These are phyloP conservation scores for Kodamaea sagamina DNA, from an alignment of 805 yeast genomes.

Conservation along the genomic window DNA sequence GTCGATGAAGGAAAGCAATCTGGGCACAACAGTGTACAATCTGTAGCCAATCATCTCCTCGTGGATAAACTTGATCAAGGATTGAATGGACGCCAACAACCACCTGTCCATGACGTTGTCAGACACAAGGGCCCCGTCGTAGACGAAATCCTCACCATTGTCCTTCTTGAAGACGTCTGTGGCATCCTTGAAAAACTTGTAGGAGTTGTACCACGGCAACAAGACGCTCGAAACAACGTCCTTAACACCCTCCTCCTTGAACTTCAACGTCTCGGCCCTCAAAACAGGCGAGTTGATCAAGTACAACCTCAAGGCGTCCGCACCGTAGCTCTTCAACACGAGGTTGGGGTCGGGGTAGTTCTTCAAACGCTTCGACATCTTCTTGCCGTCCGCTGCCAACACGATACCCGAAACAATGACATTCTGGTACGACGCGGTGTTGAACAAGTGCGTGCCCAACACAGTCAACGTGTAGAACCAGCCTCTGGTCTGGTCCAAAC, in stretches of 20 bases:
- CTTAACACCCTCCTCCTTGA: conserved; percentile 98
- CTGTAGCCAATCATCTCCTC: conserved; percentile 87
- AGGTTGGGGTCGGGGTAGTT: conserved; percentile 94
- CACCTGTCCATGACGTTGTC: conserved; percentile 96
- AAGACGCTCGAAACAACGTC: conserved; percentile 95
- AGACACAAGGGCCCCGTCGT: conserved; percentile 63
- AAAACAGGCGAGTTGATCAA: conserved; percentile 96
- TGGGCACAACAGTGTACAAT: conserved; percentile 95
- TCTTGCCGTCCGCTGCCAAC: conserved; percentile 96
- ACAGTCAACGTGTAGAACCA: conserved; percentile 98
- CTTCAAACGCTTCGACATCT: conserved; percentile 97
- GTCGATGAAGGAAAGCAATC: conserved; percentile 82
- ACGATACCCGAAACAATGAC: conserved; percentile 96
- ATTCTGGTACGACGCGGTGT: conserved; percentile 89
- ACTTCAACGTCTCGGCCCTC: conserved; percentile 93
- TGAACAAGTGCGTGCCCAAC: conserved; percentile 91
- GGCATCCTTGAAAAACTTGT: conserved; percentile 94
- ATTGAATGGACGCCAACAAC: conserved; percentile 95
- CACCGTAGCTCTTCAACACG: conserved; percentile 87
- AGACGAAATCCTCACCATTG: conserved; percentile 67
- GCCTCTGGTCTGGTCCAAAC: conserved; percentile 99
- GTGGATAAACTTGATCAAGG: conserved; percentile 83
- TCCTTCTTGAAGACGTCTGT: conserved; percentile 81
- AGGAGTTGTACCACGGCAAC: conserved; percentile 98
- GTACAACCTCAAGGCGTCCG: conserved; percentile 95